Base-by-base conservation (phyloP, 2,329 filamentous ascomycete genomes). In the Aspergillus eucalypticola region DNA sequence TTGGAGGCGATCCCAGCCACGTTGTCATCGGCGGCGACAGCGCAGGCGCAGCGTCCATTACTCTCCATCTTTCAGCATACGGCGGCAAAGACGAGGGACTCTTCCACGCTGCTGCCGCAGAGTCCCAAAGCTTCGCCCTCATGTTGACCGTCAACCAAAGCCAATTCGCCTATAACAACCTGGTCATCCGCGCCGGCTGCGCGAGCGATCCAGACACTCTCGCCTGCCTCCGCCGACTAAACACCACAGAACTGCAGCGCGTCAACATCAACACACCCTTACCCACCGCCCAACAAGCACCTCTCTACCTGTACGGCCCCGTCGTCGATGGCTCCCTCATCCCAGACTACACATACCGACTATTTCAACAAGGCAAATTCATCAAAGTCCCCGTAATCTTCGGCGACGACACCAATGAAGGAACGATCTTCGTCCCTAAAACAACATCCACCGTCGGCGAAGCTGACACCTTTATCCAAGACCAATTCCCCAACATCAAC, bases 11-110 rank as follows among this genome's bases (percentile, higher is more conserved):
- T 64, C 87, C 88, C 1, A 69, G 79, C 0, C 88, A 90, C 64
- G 87, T 92, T 8, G 85, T 88, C 0, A 76, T 92, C 0, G 88
- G 86, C 15, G 90, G 90, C 8, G 85, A 83, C 62, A 89, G 86
- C 56, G 89, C 89, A 2, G 90, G 90, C 3, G 89, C 82, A 6
- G 75, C 77, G 19, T 87, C 86, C 3, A 81, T 91, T n/a, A 83
- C 80, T 27, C 78, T 90, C 38, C 86, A 90, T 23, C 79, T 91
- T 44, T 84, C 80, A 0, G 81, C 83, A 0, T 81, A 83, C 59
- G 79, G 77, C 11, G 82, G 82, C 3, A 73, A 75, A 46, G 71
- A 83, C 58, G 77, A 81, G 32, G 67, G 74, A 1, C 74, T 86
- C 1, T 86, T 86, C 69, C 77, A 81, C 42, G 83, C 78, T n/a